Evolutionary conservation across 2,329 filamentous ascomycete genomes (phyloP).

Genomic region (Orbilia quercus): DNA sequence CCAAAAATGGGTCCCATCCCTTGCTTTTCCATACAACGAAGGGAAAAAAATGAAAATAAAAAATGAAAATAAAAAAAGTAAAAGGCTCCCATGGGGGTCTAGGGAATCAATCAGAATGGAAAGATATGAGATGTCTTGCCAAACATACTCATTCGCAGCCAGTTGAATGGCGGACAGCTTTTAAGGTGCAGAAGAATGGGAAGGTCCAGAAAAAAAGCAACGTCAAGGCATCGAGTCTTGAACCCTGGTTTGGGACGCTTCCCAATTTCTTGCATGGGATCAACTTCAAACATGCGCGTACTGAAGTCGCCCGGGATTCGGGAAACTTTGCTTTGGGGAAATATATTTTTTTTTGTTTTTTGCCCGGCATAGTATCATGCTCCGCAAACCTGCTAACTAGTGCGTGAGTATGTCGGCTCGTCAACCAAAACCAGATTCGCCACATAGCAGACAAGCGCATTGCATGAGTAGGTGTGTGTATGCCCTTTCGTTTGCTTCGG

Average conservation of each 20-base stretch:
- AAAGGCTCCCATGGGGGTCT: slow-evolving; percentile 27
- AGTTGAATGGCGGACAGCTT: slow-evolving; percentile 25
- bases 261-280: slow-evolving; percentile 54
- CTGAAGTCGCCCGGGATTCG: slow-evolving; percentile 42
- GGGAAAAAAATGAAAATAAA: slow-evolving; percentile 2
- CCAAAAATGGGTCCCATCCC: slow-evolving; percentile 44
- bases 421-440: slow-evolving; percentile 13
- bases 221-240: slow-evolving; percentile 11
- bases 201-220: slow-evolving; percentile 25
- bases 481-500: slow-evolving; percentile 9
- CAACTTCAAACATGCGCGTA: slow-evolving; percentile 53
- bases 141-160: slow-evolving; percentile 6
- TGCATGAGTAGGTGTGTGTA: no score
- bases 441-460: no score
- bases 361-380: slow-evolving; percentile 41
- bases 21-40: slow-evolving; percentile 41
- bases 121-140: slow-evolving; percentile 48
- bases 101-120: slow-evolving; percentile 34
- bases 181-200: slow-evolving; percentile 19
- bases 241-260: slow-evolving; percentile 45
- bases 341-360: no score
- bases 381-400: slow-evolving; percentile 28
- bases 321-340: slow-evolving; percentile 22
- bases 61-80: slow-evolving; percentile 4
- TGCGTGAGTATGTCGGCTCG: slow-evolving; percentile 28